Conservation (phyloP, 2,329 filamentous ascomycete species). For the Aspergillus uvarum region DNA sequence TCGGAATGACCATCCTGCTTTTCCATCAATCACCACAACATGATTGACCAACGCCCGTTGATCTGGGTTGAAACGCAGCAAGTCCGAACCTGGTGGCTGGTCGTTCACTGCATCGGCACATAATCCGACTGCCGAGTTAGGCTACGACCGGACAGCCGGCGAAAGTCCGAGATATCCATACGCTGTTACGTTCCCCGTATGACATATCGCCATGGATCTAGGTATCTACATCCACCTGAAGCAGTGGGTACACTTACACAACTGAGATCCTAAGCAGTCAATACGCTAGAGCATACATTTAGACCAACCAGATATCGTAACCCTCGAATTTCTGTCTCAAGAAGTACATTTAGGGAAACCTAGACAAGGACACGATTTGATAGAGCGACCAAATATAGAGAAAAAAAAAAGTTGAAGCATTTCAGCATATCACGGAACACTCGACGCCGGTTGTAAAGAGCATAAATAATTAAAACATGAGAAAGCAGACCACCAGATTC, state of each 20-base stretch:
- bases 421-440: constrained; percentile 41
- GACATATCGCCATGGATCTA: no score
- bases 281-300: not conserved
- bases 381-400: not conserved
- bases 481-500: constrained; percentile 28
- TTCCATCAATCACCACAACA: constrained; percentile 1
- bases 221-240: no score
- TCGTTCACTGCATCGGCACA: constrained; percentile 20
- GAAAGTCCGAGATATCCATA: constrained; percentile 30
- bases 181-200: no score
- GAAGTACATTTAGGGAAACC: constrained; percentile 37
- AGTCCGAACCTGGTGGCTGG: constrained; percentile 23
- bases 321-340: constrained; percentile 32
- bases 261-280: not conserved
- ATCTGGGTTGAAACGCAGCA: constrained; percentile 25
- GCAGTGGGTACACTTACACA: not conserved
- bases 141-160: constrained; percentile 20
- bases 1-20: not conserved
- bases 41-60: not conserved
- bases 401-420: constrained; percentile 30
- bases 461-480: constrained; percentile 36
- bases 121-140: constrained; percentile 30
- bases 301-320: constrained; percentile 7
- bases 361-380: constrained; percentile 25
- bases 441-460: constrained; percentile 38